Conservation (phyloP, 176 grass and related monocot genomes). For the Carex littledalei region DNA sequence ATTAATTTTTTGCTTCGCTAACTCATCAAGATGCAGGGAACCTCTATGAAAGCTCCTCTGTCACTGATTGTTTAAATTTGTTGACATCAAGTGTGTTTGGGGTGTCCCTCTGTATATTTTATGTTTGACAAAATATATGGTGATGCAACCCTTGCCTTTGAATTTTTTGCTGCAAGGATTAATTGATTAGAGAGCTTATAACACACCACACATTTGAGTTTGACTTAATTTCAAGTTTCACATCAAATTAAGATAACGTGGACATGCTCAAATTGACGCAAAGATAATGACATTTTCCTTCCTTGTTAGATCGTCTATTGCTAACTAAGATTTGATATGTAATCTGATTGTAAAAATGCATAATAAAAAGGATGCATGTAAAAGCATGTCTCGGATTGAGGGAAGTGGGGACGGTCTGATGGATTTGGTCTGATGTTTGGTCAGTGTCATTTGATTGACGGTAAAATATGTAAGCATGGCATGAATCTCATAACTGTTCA, state of each 20-base stretch:
- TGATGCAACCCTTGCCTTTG: not conserved
- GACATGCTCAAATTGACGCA: not conserved
- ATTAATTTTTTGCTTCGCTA: not conserved
- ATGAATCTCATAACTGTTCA: too few species aligned
- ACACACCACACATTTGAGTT: not conserved
- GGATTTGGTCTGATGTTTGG: too few species aligned
- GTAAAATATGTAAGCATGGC: too few species aligned
- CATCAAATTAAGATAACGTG: not conserved
- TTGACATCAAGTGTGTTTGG: not conserved
- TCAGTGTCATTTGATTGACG: too few species aligned
- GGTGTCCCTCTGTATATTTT: not conserved
- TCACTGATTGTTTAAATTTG: not conserved
- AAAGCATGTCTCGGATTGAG: too few species aligned
- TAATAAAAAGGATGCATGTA: not conserved
- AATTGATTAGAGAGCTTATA: not conserved
- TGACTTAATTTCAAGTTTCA: not conserved
- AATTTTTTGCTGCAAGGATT: not conserved
- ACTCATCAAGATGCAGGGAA: not conserved
- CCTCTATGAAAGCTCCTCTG: not conserved
- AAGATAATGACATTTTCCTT: not conserved
- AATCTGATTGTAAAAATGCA: not conserved
- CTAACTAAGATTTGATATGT: not conserved
- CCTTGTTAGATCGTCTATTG: not conserved
- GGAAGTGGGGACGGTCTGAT: too few species aligned
- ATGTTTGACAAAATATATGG: too few species aligned